Conservation (phyloP, 75 land plant genomes). For the Cunninghamia lanceolata region DNA sequence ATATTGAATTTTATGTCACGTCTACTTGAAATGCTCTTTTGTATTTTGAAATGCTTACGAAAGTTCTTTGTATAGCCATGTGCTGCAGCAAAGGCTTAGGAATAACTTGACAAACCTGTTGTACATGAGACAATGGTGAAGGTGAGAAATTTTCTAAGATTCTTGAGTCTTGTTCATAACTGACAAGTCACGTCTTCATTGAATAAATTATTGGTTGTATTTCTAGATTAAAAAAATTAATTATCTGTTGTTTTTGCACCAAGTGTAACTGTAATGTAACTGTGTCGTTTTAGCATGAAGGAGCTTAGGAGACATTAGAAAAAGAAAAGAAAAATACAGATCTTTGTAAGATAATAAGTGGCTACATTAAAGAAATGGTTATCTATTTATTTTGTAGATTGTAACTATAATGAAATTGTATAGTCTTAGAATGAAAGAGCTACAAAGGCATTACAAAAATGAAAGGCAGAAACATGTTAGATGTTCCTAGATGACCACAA, state of each 20-base stretch:
- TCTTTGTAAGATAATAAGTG: neutral
- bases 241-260: no score
- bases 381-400: no score
- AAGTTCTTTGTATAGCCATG: constrained; percentile 60
- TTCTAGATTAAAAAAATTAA: neutral
- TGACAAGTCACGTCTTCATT: neutral
- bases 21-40: constrained; percentile 4
- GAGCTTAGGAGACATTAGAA: no score
- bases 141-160: constrained; percentile 30
- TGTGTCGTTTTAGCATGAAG: no score
- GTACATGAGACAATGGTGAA: constrained; percentile 99
- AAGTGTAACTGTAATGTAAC: no score
- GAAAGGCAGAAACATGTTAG: no score
- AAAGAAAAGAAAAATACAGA: no score
- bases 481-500: neutral
- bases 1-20: neutral
- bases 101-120: constrained; percentile 93
- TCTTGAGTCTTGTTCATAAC: neutral
- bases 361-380: no score
- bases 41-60: constrained; percentile 6
- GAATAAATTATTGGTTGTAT: neutral
- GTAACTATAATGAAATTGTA: no score
- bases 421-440: no score
- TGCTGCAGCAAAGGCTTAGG: constrained; percentile 96
- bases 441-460: no score